Evolutionary conservation across 306 rosid genomes (phyloP).

Genomic region (Oemleria cerasiformis): DNA sequence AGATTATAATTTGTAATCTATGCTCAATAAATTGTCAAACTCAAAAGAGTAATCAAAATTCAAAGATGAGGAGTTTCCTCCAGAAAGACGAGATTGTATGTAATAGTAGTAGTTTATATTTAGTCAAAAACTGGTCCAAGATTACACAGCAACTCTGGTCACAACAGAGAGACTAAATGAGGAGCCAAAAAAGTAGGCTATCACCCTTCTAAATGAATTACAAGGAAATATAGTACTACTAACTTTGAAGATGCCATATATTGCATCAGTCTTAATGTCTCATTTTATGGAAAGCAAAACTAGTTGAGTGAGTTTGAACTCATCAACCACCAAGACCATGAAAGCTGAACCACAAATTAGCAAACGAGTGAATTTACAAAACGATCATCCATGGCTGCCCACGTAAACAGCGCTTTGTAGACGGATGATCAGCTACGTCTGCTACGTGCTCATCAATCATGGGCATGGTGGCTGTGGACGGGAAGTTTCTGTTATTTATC

Average conservation of each 20-base stretch:
- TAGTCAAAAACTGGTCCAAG: constrained; percentile 37
- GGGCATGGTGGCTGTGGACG: constrained; percentile 23
- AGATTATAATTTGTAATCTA: neutral
- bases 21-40: neutral
- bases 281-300: constrained; percentile 37
- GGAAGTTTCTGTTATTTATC: constrained; percentile 32
- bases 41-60: neutral
- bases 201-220: constrained; percentile 45
- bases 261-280: constrained; percentile 20
- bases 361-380: constrained; percentile 77
- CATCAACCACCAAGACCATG: constrained; percentile 49
- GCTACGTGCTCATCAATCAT: constrained; percentile 23
- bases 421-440: constrained; percentile 69
- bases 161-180: constrained; percentile 31
- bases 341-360: constrained; percentile 39
- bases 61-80: neutral
- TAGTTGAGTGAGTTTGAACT: constrained; percentile 26
- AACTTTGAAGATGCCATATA: constrained; percentile 23
- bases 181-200: constrained; percentile 64
- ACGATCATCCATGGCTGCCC: constrained; percentile 96
- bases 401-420: constrained; percentile 69
- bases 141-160: constrained; percentile 33
- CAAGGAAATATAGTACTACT: constrained; percentile 26
- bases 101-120: constrained; percentile 24
- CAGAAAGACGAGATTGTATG: constrained; percentile 4